A percentile compares a stretch with the other conserved stretches of the same genome.
These are phyloP conservation scores for Penicillium salamii DNA, from an alignment of 495 filamentous ascomycete genomes.

Conservation along the genomic window DNA sequence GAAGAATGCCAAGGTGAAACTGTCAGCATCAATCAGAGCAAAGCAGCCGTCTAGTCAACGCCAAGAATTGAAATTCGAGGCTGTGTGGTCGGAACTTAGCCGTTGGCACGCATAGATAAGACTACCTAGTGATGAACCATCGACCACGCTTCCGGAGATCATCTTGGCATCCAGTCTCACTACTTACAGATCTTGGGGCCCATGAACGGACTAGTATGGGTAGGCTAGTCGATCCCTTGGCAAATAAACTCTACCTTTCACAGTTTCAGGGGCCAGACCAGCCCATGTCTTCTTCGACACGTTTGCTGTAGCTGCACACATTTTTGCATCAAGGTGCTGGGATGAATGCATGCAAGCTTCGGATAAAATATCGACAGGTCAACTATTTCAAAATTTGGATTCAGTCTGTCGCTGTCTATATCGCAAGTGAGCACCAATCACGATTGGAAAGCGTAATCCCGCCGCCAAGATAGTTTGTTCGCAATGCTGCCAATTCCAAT, in stretches of 20 bases:
- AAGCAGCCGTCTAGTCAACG: neutral
- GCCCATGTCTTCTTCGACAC: neutral
- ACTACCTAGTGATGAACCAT: conserved; percentile 12
- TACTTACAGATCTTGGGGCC: conserved; percentile 1
- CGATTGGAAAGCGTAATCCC: conserved; percentile 1
- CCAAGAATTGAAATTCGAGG: conserved; percentile 12
- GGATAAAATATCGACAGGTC: neutral
- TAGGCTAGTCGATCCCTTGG: conserved; percentile 8
- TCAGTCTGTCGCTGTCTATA: neutral
- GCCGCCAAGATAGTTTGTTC: conserved; percentile 8
- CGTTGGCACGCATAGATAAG: conserved; percentile 1
- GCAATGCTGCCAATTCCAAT: neutral
- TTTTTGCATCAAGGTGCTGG: neutral
- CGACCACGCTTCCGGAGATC: conserved; percentile 16
- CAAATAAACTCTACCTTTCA: neutral
- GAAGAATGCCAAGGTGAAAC: conserved; percentile 2
- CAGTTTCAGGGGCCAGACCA: conserved; percentile 6
- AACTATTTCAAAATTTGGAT: neutral
- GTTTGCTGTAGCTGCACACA: neutral
- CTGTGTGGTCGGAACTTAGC: conserved; percentile 14
- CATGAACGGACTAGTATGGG: conserved; percentile 2
- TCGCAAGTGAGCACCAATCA: neutral
- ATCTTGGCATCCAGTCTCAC: conserved; percentile 15
- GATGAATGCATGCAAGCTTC: no score
- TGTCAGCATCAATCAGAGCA: neutral